Base-by-base conservation (phyloP, 2,329 filamentous ascomycete species). In the Calonectria ilicicola region DNA sequence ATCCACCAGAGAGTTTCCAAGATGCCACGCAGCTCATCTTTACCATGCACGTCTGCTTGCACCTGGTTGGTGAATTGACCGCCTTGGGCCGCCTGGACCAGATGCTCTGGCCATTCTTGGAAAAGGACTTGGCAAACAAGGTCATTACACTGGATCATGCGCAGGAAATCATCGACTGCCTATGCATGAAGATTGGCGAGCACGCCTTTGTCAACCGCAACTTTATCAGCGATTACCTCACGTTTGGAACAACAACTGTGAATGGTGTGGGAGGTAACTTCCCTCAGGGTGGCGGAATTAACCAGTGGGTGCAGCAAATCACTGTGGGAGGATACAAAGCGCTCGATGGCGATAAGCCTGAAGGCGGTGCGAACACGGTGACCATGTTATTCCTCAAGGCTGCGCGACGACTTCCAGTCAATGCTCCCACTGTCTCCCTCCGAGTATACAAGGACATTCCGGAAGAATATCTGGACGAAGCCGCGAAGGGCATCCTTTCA, bases 231-330 rank as follows among this genome's bases (percentile, higher is more conserved):
- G 53, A 58, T 23, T 58, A 58, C 32, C n/a, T 38, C 2, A 58
- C 53, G 2, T 38, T 58, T 17, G 53, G 53, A 38, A 58, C 53
- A 8, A 58, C 53, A 38, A 38, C 53, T 19, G 9, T 58, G 1
- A 58, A 58, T 15, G 53, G 53, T 2, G n/a, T 23, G 12, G 53
- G 53, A 35, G 53, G 53, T 7, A 58, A 58, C 32, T 58, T 58
- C 21, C 53, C 53, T 23, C 53, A 58, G 32, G 53, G 53, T 7
- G 53, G 53, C 26, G 53, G 29, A 21, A 58, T 58, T 32, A 58
- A 58, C n/a, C 53, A 58, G 32, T 58, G 53, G 53, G 53, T 58
- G 32, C 53, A 58, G 32, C 53, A 58, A 14, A 58, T 58, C 23
- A 58, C 53, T 9, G n/a, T 58, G 5, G 53, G 53, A 38, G 53